Evolutionary conservation across 2,329 filamentous ascomycete species (phyloP).

Genomic region (Apiospora kogelbergensis): DNA sequence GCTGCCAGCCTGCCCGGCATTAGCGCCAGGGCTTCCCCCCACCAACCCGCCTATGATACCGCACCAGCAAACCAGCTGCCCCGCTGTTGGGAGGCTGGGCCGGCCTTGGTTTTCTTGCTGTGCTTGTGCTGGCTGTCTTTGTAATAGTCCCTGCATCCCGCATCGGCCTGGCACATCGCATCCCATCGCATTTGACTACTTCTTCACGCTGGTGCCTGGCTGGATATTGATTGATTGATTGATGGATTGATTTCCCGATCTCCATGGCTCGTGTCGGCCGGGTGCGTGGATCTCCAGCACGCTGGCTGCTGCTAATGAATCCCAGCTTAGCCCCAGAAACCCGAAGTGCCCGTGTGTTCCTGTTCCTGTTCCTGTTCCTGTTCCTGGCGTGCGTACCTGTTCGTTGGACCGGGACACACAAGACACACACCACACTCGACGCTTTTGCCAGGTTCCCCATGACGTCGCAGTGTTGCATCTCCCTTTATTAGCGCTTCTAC

Average conservation of each 20-base stretch:
- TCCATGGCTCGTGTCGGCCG: background rate
- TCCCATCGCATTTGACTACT: background rate
- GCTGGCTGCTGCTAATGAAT: background rate
- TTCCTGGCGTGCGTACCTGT: background rate
- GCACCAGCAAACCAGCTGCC: background rate
- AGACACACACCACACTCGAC: background rate
- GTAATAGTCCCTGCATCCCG: background rate
- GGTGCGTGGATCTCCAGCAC: background rate
- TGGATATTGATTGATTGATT: background rate
- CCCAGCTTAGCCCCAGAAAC: background rate
- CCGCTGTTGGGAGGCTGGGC: slow-evolving; percentile 8
- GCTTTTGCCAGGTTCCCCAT: background rate
- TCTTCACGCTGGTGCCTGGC: background rate
- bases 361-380: background rate
- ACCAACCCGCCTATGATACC: background rate
- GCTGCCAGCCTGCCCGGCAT: background rate
- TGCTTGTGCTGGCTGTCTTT: background rate
- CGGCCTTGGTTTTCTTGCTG: background rate
- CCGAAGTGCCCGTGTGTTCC: background rate
- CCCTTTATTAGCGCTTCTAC: background rate
- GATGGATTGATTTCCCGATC: background rate
- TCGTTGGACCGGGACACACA: background rate
- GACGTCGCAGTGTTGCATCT: background rate
- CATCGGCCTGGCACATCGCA: background rate
- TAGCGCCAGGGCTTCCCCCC: background rate